Conservation (phyloP, 176 grass and related monocot species). For the Otatea glauca region DNA sequence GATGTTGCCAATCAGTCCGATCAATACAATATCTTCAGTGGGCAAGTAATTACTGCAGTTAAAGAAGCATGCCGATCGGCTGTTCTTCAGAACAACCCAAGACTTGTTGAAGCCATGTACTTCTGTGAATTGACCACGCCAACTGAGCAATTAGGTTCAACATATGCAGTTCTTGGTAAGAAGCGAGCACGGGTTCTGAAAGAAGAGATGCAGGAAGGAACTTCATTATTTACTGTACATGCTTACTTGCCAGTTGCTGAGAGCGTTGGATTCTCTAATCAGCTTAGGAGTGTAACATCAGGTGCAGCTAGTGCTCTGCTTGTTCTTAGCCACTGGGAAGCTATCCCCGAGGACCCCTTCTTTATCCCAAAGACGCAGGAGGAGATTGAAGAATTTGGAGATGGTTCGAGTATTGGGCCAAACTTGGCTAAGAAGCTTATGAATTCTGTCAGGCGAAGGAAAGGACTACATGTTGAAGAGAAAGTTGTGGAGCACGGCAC, state of each 20-base stretch:
- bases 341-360: slow-evolving; percentile 74
- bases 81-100: slow-evolving; percentile 85
- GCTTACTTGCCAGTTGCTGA: slow-evolving; percentile 81
- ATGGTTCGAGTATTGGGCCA: slow-evolving; percentile 81
- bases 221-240: slow-evolving; percentile 75
- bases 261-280: slow-evolving; percentile 75
- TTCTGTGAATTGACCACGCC: slow-evolving; percentile 83
- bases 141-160: slow-evolving; percentile 61
- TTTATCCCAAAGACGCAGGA: slow-evolving; percentile 85
- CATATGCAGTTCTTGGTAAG: slow-evolving; percentile 76
- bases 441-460: slow-evolving; percentile 86
- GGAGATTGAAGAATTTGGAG: slow-evolving; percentile 89
- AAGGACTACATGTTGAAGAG: slow-evolving; percentile 85
- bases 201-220: slow-evolving; percentile 91
- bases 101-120: slow-evolving; percentile 87
- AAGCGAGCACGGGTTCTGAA: slow-evolving; percentile 78
- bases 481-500: slow-evolving; percentile 95
- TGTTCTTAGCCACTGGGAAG: slow-evolving; percentile 88
- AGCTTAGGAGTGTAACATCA: slow-evolving; percentile 69
- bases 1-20: slow-evolving; percentile 62
- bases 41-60: slow-evolving; percentile 86
- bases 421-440: slow-evolving; percentile 84
- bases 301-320: slow-evolving; percentile 82
- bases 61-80: slow-evolving; percentile 86
- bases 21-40: slow-evolving; percentile 75